phyloP scores from a whole-genome alignment of 2,329 filamentous ascomycete genomes.

The Colletotrichum limetticola region DNA sequence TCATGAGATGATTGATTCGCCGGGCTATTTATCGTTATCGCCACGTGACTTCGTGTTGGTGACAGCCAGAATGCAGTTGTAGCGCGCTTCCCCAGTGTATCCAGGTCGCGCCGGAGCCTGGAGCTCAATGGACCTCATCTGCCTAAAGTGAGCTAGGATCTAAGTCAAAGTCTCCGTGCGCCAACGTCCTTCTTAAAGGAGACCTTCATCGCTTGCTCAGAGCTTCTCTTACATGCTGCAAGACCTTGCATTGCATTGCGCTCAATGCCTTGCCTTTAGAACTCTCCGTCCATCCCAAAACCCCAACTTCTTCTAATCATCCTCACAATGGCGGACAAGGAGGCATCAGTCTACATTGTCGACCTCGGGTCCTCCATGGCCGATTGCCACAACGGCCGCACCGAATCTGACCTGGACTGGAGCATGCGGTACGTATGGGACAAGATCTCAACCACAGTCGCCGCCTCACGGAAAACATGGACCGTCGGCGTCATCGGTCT shows the following conservation, averaged over 20 bases:
- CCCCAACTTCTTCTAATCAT: conserved; percentile 1
- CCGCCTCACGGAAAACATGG: conserved; percentile 73
- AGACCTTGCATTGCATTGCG: neutral
- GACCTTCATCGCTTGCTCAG: neutral
- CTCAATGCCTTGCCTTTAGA: neutral
- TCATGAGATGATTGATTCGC: neutral
- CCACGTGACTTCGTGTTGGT: conserved; percentile 36
- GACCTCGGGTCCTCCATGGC: conserved; percentile 91
- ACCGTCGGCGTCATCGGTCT: conserved; percentile 85
- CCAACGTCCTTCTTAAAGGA: conserved; percentile 14
- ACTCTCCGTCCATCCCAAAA: too few relatives aligned
- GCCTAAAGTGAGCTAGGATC: conserved; percentile 31
- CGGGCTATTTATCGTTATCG: conserved; percentile 3
- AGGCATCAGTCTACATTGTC: conserved; percentile 91
- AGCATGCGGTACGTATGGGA: conserved; percentile 95
- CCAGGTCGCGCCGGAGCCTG: conserved; percentile 29
- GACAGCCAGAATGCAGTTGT: neutral
- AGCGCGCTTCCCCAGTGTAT: conserved; percentile 5
- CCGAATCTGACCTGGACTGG: conserved; percentile 87
- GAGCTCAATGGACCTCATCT: conserved; percentile 32
- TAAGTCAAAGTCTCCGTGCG: conserved; percentile 1
- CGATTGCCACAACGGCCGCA: conserved; percentile 74
- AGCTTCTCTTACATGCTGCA: too few relatives aligned
- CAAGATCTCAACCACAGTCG: conserved; percentile 78
- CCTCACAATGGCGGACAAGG: conserved; percentile 83